Conservation (phyloP, 495 filamentous ascomycete genomes). For the Trichoderma asperelloides region DNA sequence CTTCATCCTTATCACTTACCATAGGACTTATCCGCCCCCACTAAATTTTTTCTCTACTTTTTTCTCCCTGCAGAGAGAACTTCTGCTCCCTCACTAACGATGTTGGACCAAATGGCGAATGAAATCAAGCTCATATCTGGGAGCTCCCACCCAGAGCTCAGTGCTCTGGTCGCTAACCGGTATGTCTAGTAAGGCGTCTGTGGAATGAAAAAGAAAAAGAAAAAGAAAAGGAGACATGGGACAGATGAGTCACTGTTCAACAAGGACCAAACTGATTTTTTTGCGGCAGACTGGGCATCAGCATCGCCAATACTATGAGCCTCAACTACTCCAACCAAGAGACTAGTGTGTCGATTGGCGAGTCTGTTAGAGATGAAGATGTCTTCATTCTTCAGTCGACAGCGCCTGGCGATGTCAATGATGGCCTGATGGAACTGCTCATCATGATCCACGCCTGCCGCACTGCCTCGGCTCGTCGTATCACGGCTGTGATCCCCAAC, state of each 20-base stretch:
- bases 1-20: not conserved
- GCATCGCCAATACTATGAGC: slow-evolving; percentile 90
- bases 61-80: not conserved
- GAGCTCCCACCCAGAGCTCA: slow-evolving; percentile 88
- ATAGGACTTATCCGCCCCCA: not conserved
- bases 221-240: not conserved
- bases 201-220: not conserved
- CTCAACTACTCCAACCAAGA: slow-evolving; percentile 98
- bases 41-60: not conserved
- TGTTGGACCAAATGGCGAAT: slow-evolving; percentile 54
- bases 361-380: slow-evolving; percentile 95
- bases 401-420: slow-evolving; percentile 92
- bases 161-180: slow-evolving; percentile 85
- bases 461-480: slow-evolving; percentile 81
- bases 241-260: slow-evolving; percentile 12
- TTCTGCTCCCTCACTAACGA: slow-evolving; percentile 11
- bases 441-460: slow-evolving; percentile 99
- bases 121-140: slow-evolving; percentile 94
- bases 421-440: slow-evolving; percentile 95
- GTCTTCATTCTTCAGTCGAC: slow-evolving; percentile 97
- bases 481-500: slow-evolving; percentile 90
- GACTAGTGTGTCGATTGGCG: slow-evolving; percentile 92
- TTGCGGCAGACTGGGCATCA: slow-evolving; percentile 69
- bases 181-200: slow-evolving; percentile 30
- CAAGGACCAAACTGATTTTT: slow-evolving; percentile 14